Conservation (phyloP, 306 rosid species). For the Acacia crassicarpa region DNA sequence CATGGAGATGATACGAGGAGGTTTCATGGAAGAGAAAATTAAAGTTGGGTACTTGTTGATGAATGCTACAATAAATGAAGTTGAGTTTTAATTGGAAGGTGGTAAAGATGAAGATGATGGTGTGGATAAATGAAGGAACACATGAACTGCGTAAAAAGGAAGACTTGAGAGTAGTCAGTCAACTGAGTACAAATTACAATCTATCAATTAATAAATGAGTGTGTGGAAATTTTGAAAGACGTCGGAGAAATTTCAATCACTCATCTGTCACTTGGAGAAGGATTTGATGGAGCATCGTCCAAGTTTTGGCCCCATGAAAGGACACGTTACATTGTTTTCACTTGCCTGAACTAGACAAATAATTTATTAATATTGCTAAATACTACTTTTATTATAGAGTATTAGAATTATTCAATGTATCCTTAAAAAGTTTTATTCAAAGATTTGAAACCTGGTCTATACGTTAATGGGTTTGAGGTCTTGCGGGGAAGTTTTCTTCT, state of each 20-base stretch:
- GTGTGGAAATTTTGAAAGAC: not conserved
- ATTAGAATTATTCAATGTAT: too few species aligned
- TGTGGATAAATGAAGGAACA: not conserved
- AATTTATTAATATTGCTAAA: not conserved
- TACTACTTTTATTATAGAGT: too few species aligned
- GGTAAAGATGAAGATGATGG: not conserved
- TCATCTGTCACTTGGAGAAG: not conserved
- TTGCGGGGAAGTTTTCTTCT: too few species aligned
- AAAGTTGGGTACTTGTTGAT: not conserved
- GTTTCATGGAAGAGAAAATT: conserved; percentile 18
- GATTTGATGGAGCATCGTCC: not conserved
- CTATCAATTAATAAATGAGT: not conserved
- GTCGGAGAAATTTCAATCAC: not conserved
- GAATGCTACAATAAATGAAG: not conserved
- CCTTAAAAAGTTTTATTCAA: too few species aligned
- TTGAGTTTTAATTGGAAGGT: not conserved
- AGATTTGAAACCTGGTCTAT: too few species aligned
- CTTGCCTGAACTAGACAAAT: not conserved
- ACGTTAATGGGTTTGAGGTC: too few species aligned
- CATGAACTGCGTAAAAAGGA: not conserved
- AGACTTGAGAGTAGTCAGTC: not conserved
- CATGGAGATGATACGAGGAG: conserved; percentile 3
- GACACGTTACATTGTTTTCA: not conserved
- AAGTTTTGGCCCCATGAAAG: not conserved
- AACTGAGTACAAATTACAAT: not conserved